Base-by-base conservation (phyloP, 192 early-diverging fungal species). In the Pilaira anomala region DNA sequence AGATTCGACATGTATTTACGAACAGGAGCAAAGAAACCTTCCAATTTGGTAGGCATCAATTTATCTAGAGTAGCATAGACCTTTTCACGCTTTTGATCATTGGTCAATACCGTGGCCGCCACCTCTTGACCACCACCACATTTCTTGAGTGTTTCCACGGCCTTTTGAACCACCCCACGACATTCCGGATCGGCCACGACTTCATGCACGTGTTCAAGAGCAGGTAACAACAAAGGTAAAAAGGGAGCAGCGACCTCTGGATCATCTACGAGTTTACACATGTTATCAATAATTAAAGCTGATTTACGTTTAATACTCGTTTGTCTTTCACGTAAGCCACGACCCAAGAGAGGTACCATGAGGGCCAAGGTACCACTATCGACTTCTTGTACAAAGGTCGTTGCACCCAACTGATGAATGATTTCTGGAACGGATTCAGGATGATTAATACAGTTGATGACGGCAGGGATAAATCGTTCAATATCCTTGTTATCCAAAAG, bases 201-300 rank as follows among this genome's bases (percentile, higher is more conserved):
- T 59, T 93, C 88, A 58, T 87, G 80, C 63, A 88, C 85, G 64
- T 87, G 81, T 63, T 91, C 86, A 60, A 93, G 71, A 74, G 82
- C 86, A 51, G 91, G 91, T 55, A 91, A 76, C 56, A 93, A 79
- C 63, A 81, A 74, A 41, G 88, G 88, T 67, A 93, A 73, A 85
- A 93, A 93, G 66, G 87, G 89, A 63, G 82, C 79, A 55, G 88
- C 88, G 63, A 88, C 86, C 66, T 83, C 79, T 48, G 91, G 89
- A 80, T 91, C 83, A 76, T 91, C 88, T 61, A 93, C 89, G 41
- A 93, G 80, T 77, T 91, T 93, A 77, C 87, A 91, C 91, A 93
- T 93, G 85, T 93, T 93, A 79, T 91, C 89, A 67, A 93, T 89
- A 71, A 93, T 91, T 67, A 93, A 83, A 48, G 85, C 83, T 63